Base-by-base conservation (phyloP, 106 monocot species). In the Gastrodia elata region DNA sequence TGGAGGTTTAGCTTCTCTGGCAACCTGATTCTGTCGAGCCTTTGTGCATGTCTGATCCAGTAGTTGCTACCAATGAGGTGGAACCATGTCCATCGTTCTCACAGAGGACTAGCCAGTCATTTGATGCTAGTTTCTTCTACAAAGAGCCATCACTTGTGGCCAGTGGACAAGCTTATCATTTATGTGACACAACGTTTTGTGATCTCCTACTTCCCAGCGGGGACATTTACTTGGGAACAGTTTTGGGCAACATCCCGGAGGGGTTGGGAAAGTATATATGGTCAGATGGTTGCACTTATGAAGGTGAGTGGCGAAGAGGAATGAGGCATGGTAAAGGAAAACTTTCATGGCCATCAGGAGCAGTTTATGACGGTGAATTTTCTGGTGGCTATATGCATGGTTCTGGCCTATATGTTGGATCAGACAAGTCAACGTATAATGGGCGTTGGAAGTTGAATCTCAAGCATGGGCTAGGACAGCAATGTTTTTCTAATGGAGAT, bases 241-340 rank as follows among this genome's bases (percentile, higher is more conserved):
- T 90, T 35, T 73, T 83, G 70, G 87, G 91, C 27, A 92, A 88
- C 74, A 65, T 72, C 41, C 82, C 89, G 1, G 87, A 90, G 76
- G 89, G 87, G 32, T 79, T 79, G 28, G 94, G 96, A 13, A 90
- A 83, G 77, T 96, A 96, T 52, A 39, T 76, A 5, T 96, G 96
- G 96, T 76, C 90, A 52, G 84, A 96, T 86, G 87, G 90, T 6
- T 90, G 90, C 74, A 73, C 49, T 16, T 96, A 96, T 71, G 82
- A 84, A n/a, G 96, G 96, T 30, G 96, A 90, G 39, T 96, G 96
- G 96, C 75, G 67, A 49, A 87, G 87, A 82, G 96, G 96, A 71
- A 88, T 96, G 92, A 96, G 90, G 72, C 87, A 96, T 84, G 96
- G 96, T 44, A 77, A 69, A 68, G 96, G 96, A n/a, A 96, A 88